Conservation (phyloP, 2,329 filamentous ascomycete genomes). For the Penicillium sp. region DNA sequence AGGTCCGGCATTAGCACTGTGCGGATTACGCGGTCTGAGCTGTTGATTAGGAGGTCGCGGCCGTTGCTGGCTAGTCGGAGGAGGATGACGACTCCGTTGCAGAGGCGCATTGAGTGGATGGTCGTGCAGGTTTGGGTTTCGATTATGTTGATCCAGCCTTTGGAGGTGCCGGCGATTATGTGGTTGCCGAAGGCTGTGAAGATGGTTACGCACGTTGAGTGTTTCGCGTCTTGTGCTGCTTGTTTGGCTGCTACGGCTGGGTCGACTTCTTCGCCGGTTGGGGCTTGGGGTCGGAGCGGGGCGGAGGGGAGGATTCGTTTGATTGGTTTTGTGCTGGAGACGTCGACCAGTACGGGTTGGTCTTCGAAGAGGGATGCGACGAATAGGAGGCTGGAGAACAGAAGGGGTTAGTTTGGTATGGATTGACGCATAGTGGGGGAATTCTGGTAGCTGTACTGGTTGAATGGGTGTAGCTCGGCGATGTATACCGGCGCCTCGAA, state of each 20-base stretch:
- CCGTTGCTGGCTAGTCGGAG: conserved; percentile 82
- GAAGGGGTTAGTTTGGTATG: neutral
- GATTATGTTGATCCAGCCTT: conserved; percentile 95
- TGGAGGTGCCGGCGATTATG: conserved; percentile 88
- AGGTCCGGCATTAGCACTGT: conserved; percentile 86
- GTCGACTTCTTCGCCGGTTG: conserved; percentile 63
- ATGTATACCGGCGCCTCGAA: conserved; percentile 95
- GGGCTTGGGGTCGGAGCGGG: conserved; percentile 67
- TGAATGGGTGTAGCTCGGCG: conserved; percentile 87
- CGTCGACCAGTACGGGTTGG: conserved; percentile 82
- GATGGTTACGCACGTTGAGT: conserved; percentile 88
- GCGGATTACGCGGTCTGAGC: conserved; percentile 89
- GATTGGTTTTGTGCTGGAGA: conserved; percentile 64
- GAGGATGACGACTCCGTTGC: conserved; percentile 81
- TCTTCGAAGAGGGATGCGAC: conserved; percentile 93
- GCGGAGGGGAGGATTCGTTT: conserved; percentile 78
- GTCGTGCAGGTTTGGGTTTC: conserved; percentile 75
- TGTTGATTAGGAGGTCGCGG: conserved; percentile 84
- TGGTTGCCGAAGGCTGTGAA: conserved; percentile 84
- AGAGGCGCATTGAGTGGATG: conserved; percentile 86
- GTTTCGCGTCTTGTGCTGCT: conserved; percentile 85
- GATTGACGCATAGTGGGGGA: neutral
- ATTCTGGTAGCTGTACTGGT: conserved; percentile 62
- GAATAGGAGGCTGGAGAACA: conserved; percentile 67
- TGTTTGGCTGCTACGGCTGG: conserved; percentile 69